Evolutionary conservation across 2,329 filamentous ascomycete species (phyloP), one percentile per base, ranked within the genome.

Genomic region (Trichoderma pleuroti): DNA sequence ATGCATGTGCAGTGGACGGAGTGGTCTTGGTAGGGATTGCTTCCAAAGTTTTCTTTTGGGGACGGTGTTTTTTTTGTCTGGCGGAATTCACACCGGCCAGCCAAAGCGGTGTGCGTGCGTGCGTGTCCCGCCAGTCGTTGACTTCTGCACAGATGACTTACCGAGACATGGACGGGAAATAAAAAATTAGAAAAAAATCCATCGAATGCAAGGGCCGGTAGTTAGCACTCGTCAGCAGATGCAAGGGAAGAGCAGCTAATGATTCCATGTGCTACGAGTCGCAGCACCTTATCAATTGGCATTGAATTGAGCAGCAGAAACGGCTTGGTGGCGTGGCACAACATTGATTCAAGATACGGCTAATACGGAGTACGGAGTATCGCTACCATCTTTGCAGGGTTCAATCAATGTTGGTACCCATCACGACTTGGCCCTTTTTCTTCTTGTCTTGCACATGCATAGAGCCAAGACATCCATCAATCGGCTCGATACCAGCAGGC

Each of bases 151-250:
- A 11, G 21, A 42, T 52, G 34, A 24, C 59, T 12, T 63, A 39
- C 39, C 39, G 60, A 63, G 60, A 63, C 60, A 52, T 52, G 46
- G 21, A 63, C 60, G 39, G 42, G n/a, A 26, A 36, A 36, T n/a
- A 36, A 21, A 60, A 36, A n/a, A n/a, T n/a, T 24, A 28, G 18
- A 56, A 18, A 9, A 60, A 60, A 60, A 60, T 39, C 39, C 26
- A 46, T 21, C 11, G 14, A n/a, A 57, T 32, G 28, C 56, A 52
- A 61, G 56, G 66, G 66, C 32, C 39, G 62, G 30, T 26, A 21
- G 52, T 52, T 11, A 61, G 54, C 36, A 68, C 36, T 68, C 66
- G 66, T 68, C 66, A 68, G 66, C 66, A 68, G 4, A 61, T 68
- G 65, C 65, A 68, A 68, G 66, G 66, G 39, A 49, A 52, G 12